phyloP scores from a whole-genome alignment of 257 asterid genomes.

The Petunia secreta region DNA sequence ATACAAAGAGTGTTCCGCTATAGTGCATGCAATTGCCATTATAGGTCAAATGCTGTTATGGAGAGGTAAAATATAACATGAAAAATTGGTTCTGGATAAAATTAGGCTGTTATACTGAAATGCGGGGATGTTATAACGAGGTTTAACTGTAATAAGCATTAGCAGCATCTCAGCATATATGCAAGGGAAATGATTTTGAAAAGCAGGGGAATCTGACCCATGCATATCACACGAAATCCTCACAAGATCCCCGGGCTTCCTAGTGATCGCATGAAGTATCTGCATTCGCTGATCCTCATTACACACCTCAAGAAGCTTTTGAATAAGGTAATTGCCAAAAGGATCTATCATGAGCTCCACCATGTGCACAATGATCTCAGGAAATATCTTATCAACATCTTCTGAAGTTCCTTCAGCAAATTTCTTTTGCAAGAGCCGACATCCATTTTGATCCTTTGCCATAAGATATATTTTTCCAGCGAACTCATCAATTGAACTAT shows the following conservation, averaged over 20 bases:
- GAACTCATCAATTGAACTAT: constrained; percentile 16
- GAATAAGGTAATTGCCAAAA: constrained; percentile 97
- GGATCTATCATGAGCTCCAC: constrained; percentile 92
- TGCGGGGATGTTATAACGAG: too few species aligned
- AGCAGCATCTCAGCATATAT: not conserved
- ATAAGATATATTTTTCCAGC: constrained; percentile 39
- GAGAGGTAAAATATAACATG: not conserved
- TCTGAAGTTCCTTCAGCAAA: constrained; percentile 75
- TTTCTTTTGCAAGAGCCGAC: constrained; percentile 84
- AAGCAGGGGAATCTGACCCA: constrained; percentile 57
- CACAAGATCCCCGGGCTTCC: constrained; percentile 76
- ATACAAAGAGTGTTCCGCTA: too few species aligned
- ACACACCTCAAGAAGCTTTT: constrained; percentile 86
- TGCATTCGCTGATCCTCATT: constrained; percentile 83
- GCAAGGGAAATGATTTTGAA: constrained; percentile 17
- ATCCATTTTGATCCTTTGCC: constrained; percentile 94
- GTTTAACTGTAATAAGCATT: too few species aligned
- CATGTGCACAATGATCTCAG: constrained; percentile 69
- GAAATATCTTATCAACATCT: constrained; percentile 72
- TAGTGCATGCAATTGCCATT: too few species aligned
- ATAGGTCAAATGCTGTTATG: too few species aligned
- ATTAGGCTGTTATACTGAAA: too few species aligned
- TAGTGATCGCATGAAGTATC: constrained; percentile 68
- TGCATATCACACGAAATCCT: constrained; percentile 83
- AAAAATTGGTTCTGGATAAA: not conserved